These are phyloP conservation scores for Neurospora sp. DNA, from an alignment of 495 filamentous ascomycete genomes.

Conservation along the genomic window DNA sequence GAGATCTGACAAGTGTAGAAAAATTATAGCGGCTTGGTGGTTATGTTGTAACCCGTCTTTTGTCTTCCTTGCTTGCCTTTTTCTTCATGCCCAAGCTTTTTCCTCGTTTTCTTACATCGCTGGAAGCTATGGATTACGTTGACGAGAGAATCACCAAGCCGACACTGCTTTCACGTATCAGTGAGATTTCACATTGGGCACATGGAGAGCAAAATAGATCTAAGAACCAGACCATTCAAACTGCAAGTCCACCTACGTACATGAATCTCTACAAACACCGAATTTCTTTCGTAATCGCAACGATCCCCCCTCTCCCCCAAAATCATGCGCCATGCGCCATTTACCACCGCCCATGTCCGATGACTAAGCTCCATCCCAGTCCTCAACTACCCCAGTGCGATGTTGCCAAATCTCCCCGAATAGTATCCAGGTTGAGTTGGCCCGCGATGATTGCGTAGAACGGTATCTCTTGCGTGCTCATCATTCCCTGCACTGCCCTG, in stretches of 20 bases:
- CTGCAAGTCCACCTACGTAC: neutral
- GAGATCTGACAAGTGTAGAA: neutral
- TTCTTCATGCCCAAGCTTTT: neutral
- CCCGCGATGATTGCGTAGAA: neutral
- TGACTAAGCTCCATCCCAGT: neutral
- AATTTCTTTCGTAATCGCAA: neutral
- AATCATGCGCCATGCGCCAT: neutral
- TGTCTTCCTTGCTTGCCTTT: neutral
- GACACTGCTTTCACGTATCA: neutral
- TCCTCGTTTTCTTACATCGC: neutral
- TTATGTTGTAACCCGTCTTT: neutral
- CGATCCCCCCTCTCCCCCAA: neutral
- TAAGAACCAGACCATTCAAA: neutral
- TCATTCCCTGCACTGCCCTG: neutral
- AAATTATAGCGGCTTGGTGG: neutral
- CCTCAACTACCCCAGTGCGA: neutral
- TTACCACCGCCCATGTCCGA: neutral
- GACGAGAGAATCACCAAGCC: neutral
- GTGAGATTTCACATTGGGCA: neutral
- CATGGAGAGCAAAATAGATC: neutral
- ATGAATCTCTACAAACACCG: neutral
- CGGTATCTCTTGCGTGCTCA: neutral
- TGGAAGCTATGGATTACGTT: neutral
- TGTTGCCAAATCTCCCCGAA: neutral
- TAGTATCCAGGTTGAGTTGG: neutral